phyloP scores from a whole-genome alignment of 2,329 filamentous ascomycete species.

The Bertia moriformis region DNA sequence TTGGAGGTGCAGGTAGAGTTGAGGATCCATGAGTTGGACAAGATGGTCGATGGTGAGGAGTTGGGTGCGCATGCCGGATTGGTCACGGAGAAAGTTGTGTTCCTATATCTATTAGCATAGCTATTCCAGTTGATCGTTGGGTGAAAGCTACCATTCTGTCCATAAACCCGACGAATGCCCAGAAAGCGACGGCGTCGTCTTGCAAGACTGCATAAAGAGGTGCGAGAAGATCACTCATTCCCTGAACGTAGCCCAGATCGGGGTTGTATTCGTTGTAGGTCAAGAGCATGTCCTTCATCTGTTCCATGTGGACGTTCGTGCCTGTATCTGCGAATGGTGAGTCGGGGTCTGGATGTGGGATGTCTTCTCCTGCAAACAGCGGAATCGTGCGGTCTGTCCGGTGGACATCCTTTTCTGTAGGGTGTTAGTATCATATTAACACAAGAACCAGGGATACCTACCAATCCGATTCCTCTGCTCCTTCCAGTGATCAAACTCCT shows the following conservation, averaged over 20 bases:
- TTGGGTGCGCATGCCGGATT: constrained; percentile 89
- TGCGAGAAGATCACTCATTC: constrained; percentile 92
- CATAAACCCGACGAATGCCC: constrained; percentile 94
- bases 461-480: constrained; percentile 88
- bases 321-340: constrained; percentile 86
- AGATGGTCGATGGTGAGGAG: constrained; percentile 84
- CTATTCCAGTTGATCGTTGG: neutral
- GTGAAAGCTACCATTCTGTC: constrained; percentile 66
- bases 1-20: constrained; percentile 80
- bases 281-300: constrained; percentile 97
- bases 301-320: constrained; percentile 93
- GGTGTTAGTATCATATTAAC: constrained; percentile 5
- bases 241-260: constrained; percentile 90
- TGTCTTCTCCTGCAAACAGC: constrained; percentile 93
- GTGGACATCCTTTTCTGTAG: constrained; percentile 91
- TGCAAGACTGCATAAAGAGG: constrained; percentile 95
- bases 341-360: constrained; percentile 86
- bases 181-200: constrained; percentile 92
- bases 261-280: constrained; percentile 98
- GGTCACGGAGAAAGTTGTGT: constrained; percentile 86
- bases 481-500: constrained; percentile 89
- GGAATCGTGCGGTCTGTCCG: constrained; percentile 86
- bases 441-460: constrained; percentile 29
- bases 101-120: constrained; percentile 19
- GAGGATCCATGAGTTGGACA: constrained; percentile 90